Conservation (phyloP, 345 rosid species). For the Eucalyptus camaldulensis region DNA sequence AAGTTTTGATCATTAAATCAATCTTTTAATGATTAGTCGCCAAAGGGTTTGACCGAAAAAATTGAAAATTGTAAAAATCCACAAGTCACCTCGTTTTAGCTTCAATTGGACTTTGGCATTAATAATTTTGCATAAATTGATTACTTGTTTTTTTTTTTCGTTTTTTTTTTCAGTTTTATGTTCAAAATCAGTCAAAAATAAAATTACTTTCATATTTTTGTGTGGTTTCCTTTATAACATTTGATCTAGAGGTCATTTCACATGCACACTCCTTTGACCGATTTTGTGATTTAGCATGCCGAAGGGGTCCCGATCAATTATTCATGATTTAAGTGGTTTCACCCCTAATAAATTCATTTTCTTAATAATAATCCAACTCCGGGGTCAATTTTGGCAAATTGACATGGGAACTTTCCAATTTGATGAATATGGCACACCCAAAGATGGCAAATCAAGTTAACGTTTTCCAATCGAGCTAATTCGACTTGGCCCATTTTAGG, state of each 20-base stretch:
- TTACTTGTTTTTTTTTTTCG: no score
- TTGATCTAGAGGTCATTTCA: neutral
- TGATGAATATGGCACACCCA: neutral
- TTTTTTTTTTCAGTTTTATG: neutral
- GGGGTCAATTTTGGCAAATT: neutral
- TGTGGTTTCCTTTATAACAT: neutral
- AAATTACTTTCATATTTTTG: neutral
- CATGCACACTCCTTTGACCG: neutral
- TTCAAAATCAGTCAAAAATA: no score
- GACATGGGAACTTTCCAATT: neutral
- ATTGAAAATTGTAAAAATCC: neutral
- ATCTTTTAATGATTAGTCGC: neutral
- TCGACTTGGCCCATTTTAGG: neutral
- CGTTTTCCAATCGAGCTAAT: accelerated
- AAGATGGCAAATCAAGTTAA: neutral
- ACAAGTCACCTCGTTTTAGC: neutral
- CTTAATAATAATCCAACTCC: neutral
- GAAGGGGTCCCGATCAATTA: neutral
- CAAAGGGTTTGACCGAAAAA: neutral
- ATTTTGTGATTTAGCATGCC: neutral
- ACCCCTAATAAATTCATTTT: no score
- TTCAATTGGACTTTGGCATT: no score
- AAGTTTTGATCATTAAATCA: neutral
- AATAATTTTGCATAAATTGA: no score
- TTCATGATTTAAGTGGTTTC: no score